Evolutionary conservation across 2,329 filamentous ascomycete genomes (phyloP).

Genomic region (Fusarium kyushuense): DNA sequence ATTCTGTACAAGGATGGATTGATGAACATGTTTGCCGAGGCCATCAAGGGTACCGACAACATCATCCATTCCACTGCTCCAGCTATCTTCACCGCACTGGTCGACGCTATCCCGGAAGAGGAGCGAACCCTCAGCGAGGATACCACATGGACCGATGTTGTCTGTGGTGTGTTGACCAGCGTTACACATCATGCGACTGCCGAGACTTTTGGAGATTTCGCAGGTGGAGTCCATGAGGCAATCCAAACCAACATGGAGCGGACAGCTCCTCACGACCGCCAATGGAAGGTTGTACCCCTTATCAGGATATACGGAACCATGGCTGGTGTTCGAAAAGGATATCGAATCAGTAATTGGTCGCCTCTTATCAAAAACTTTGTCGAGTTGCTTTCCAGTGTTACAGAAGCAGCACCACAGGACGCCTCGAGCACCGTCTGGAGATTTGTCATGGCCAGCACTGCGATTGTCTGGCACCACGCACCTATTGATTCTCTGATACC

Average conservation of each 20-base stretch:
- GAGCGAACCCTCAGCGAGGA: constrained; percentile 62
- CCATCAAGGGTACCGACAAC: constrained; percentile 72
- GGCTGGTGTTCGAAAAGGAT: constrained; percentile 84
- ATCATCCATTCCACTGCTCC: constrained; percentile 71
- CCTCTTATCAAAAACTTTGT: constrained; percentile 68
- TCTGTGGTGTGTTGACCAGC: constrained; percentile 82
- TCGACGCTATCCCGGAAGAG: constrained; percentile 64
- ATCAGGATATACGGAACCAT: constrained; percentile 74
- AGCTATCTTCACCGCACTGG: constrained; percentile 64
- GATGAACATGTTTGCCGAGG: constrained; percentile 92
- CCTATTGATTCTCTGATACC: constrained; percentile 84
- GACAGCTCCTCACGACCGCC: constrained; percentile 22
- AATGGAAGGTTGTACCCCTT: constrained; percentile 61
- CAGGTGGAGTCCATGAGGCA: constrained; percentile 70
- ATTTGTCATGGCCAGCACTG: constrained; percentile 66
- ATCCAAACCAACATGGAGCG: constrained; percentile 55
- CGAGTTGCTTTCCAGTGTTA: constrained; percentile 63
- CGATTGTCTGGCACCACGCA: constrained; percentile 79
- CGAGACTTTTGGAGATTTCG: constrained; percentile 78
- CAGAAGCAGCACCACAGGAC: constrained; percentile 55
- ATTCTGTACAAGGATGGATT: constrained; percentile 84
- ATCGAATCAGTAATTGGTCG: constrained; percentile 79
- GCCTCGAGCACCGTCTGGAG: constrained; percentile 65
- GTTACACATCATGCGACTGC: constrained; percentile 83
- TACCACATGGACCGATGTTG: constrained; percentile 71